These are phyloP conservation scores for Penicillium subrubescens DNA, from an alignment of 495 filamentous ascomycete genomes.

Conservation along the genomic window DNA sequence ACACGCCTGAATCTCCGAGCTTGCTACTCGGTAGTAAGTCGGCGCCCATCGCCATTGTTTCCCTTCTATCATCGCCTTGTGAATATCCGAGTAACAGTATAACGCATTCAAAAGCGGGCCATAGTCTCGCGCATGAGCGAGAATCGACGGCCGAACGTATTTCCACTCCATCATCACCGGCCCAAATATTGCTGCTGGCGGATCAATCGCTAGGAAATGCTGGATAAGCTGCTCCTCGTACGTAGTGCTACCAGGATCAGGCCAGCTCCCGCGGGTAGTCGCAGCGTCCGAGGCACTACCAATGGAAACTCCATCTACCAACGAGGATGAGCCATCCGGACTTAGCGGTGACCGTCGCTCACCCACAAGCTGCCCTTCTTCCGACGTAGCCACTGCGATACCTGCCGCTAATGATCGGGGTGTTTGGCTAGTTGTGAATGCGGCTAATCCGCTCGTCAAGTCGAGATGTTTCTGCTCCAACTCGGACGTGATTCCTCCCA, in stretches of 20 bases:
- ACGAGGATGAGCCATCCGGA: slow-evolving; percentile 19
- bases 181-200: slow-evolving; percentile 41
- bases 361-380: slow-evolving; percentile 15
- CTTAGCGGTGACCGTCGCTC: slow-evolving; percentile 18
- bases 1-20: slow-evolving; percentile 38
- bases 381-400: neutral
- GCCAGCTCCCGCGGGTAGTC: slow-evolving; percentile 23
- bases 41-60: slow-evolving; percentile 36
- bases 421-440: slow-evolving; percentile 17
- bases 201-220: slow-evolving; percentile 35
- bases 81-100: slow-evolving; percentile 42
- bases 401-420: slow-evolving; percentile 16
- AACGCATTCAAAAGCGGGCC: slow-evolving; percentile 34
- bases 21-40: slow-evolving; percentile 37
- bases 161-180: slow-evolving; percentile 41
- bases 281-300: slow-evolving; percentile 20
- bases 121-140: slow-evolving; percentile 30
- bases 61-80: slow-evolving; percentile 34
- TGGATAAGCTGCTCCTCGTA: slow-evolving; percentile 41
- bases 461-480: slow-evolving; percentile 44
- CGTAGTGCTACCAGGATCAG: slow-evolving; percentile 20
- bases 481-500: slow-evolving; percentile 43
- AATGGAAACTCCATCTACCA: slow-evolving; percentile 20
- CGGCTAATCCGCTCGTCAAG: slow-evolving; percentile 31
- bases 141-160: slow-evolving; percentile 32